Conservation (phyloP, 2,329 filamentous ascomycete genomes). For the Fusarium nisikadoi region DNA sequence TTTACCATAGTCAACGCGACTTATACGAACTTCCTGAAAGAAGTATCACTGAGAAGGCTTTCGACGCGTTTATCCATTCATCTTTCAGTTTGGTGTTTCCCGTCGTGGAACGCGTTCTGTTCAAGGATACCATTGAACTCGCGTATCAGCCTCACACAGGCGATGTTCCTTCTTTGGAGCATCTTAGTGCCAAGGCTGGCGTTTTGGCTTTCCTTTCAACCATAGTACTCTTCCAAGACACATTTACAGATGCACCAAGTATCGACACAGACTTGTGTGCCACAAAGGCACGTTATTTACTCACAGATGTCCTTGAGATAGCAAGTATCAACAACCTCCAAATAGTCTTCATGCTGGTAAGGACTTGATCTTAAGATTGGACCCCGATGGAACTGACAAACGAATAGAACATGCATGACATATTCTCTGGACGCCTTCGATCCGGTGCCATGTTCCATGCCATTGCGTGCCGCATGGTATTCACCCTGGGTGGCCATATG, state of each 20-base stretch:
- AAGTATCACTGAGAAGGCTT: constrained; percentile 42
- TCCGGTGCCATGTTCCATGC: constrained; percentile 57
- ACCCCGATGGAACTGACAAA: constrained; percentile 36
- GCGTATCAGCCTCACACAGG: constrained; percentile 53
- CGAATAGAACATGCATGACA: constrained; percentile 50
- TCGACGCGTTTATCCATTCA: constrained; percentile 42
- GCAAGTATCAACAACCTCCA: constrained; percentile 57
- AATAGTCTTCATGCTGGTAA: constrained; percentile 60
- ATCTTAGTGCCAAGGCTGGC: constrained; percentile 55
- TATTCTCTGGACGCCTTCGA: constrained; percentile 59
- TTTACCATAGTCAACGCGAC: not conserved
- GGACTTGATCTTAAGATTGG: constrained; percentile 18
- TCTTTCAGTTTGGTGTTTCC: constrained; percentile 60
- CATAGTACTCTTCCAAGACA: constrained; percentile 34
- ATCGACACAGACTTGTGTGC: constrained; percentile 56
- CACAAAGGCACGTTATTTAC: constrained; percentile 53
- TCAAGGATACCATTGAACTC: constrained; percentile 55
- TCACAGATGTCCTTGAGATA: constrained; percentile 57
- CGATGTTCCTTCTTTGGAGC: constrained; percentile 35
- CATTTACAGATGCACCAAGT: constrained; percentile 15
- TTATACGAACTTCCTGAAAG: constrained; percentile 35
- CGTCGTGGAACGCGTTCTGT: constrained; percentile 58
- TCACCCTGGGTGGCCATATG: constrained; percentile 60
- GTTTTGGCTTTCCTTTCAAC: constrained; percentile 61
- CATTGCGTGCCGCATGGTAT: constrained; percentile 59